Evolutionary conservation across 768 basidiomycete species (phyloP), one percentile per base, ranked within the genome.

Genomic region (Suillus clintonianus): DNA sequence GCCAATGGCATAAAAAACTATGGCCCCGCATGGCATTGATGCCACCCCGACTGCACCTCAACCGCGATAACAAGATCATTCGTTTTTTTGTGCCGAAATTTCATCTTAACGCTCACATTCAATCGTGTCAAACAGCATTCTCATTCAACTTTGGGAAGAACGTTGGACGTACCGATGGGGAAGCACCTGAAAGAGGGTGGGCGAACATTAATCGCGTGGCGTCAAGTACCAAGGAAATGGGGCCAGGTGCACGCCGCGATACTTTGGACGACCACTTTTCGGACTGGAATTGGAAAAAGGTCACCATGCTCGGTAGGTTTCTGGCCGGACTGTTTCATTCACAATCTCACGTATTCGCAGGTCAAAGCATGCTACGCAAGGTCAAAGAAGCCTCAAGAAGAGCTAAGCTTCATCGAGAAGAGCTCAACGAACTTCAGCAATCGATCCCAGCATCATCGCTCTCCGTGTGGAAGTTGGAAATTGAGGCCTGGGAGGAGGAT

Each of bases 251-350:
- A 56, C 34, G 76, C 1, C 68, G 69, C 10, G 78, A 80, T 10
- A 70, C 76, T 1, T 64, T 81, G 17, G 75, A 81, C 58, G 76
- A 80, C 45, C 70, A 70, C 22, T 71, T 70, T 50, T 72, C 74
- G 22, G 77, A 71, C 67, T 67, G 67, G 54, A 77, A 74, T 63
- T 78, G 74, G 75, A 74, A 74, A 39, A 80, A 80, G 55, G 63
- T 67, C 1, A 59, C 60, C 13, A 53, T 22, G 2, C 50, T 79
- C 1, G 66, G 77, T 77, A 48, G 22, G 65, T 70, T 57, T n/a
- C 43, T 45, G 3, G 17, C 39, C 17, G 39, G 39, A 41, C 39
- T 41, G 14, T 41, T 45, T 45, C 19, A 15, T 41, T 45, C 4
- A 3, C 19, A 45, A 45, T 45, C 43, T 45, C 43, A 45, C 7